phyloP scores from a whole-genome alignment of 2,329 filamentous ascomycete genomes.

The Emericellopsis atlantica region DNA sequence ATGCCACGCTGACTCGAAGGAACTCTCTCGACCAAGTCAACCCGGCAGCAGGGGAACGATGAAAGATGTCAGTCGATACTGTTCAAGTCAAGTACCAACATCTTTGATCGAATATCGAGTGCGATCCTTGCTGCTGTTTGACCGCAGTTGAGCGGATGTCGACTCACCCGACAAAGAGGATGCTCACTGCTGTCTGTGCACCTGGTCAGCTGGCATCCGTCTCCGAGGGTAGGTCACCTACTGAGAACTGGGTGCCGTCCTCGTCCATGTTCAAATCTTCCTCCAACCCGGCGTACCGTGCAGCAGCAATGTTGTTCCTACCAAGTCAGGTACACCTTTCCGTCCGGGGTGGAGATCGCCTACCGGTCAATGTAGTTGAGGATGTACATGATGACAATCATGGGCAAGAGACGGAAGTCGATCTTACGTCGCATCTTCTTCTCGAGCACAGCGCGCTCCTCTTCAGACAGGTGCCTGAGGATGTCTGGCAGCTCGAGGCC shows the following conservation, averaged over 20 bases:
- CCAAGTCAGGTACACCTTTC: constrained; percentile 2
- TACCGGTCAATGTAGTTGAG: constrained; percentile 46
- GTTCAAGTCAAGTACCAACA: no score
- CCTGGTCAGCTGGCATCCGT: no score
- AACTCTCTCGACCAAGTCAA: no score
- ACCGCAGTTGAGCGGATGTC: neutral
- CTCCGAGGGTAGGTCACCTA: constrained; percentile 1
- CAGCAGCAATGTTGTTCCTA: constrained; percentile 25
- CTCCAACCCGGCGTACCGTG: constrained; percentile 30
- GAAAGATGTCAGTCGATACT: no score
- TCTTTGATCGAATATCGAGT: no score
- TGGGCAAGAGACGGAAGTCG: constrained; percentile 45
- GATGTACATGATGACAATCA: constrained; percentile 52
- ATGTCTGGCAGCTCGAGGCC: constrained; percentile 14
- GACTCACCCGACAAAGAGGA: constrained; percentile 34
- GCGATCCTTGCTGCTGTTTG: no score
- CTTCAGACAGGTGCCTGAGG: constrained; percentile 26
- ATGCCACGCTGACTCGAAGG: no score
- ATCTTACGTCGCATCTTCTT: constrained; percentile 46
- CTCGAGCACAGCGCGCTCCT: constrained; percentile 34
- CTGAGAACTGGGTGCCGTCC: constrained; percentile 8
- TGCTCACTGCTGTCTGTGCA: constrained; percentile 30
- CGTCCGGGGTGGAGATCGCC: neutral
- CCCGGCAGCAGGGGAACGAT: no score
- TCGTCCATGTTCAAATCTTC: constrained; percentile 25